Evolutionary conservation across 495 filamentous ascomycete genomes (phyloP).

Genomic region (Xylaria bambusicola): DNA sequence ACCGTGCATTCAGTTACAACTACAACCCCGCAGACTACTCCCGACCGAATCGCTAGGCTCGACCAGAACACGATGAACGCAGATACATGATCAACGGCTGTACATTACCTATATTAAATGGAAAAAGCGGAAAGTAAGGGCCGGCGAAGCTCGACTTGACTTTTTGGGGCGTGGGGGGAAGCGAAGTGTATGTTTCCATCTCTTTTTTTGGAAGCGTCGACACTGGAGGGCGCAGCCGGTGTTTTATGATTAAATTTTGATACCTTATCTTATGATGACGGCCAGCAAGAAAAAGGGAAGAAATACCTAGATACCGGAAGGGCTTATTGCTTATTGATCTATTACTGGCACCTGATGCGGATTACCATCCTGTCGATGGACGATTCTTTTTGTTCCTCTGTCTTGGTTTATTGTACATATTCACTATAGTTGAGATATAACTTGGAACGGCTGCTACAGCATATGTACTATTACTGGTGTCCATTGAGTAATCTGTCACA

Average conservation of each 20-base stretch:
- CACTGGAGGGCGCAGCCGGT: slow-evolving; percentile 6
- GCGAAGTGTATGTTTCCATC: too few species aligned
- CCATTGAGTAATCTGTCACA: too few species aligned
- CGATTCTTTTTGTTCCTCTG: neutral
- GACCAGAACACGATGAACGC: neutral
- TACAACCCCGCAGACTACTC: slow-evolving; percentile 52
- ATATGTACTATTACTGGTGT: too few species aligned
- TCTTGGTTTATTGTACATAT: neutral
- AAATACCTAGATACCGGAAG: neutral
- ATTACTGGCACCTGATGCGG: too few species aligned
- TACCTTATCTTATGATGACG: slow-evolving; percentile 5
- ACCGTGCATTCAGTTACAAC: slow-evolving; percentile 26
- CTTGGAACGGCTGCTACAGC: neutral
- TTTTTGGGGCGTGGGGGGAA: neutral
- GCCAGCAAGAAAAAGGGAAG: neutral
- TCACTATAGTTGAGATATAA: neutral
- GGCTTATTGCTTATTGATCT: too few species aligned
- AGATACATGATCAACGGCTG: neutral
- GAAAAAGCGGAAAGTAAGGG: neutral
- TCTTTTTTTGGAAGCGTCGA: neutral
- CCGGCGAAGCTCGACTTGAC: neutral
- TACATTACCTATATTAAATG: neutral
- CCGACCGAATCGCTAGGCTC: slow-evolving; percentile 24
- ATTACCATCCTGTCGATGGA: neutral
- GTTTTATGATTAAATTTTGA: slow-evolving; percentile 1